Evolutionary conservation across 179 eudicot species (phyloP), one percentile per base, ranked within the genome.

Genomic region (Gypsophila paniculata): DNA sequence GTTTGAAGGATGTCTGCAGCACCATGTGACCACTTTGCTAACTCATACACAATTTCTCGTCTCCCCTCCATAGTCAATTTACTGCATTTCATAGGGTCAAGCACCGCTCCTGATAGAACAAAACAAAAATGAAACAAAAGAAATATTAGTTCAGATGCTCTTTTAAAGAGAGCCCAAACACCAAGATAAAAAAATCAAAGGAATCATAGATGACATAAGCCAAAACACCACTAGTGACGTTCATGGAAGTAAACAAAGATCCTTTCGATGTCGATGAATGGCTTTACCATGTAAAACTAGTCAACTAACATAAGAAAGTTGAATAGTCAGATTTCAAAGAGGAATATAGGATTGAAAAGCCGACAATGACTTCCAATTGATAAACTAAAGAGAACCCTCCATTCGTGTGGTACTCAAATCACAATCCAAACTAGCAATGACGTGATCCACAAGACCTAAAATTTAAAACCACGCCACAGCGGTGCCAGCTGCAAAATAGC

Each of bases 31-130:
- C 91, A 80, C 53, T 87, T 82, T 49, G 96, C 82, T 51, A 88
- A 25, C 71, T 85, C 90, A 61, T 90, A 86, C 36, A 92, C 96
- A 25, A 92, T 82, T 46, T 87, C 87, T 72, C 90, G 79, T 78
- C 88, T 88, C 80, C 88, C 89, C 69, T 90, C 90, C 85, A 92
- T 77, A 71, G 85, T 90, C 78, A 88, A 71, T 65, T 84, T 86
- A 79, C 83, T 83, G 82, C 87, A 85, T 67, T 82, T 88, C 62
- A 82, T 75, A 19, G 90, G 86, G 81, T 91, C 91, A 76, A 81
- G 78, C 78, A 77, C 84, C 39, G 69, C 74, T 76, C 87, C 96
- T 87, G 82, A 51, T 22, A 75, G 9, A 51, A 54, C 78, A 53
- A 17, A 53, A 76, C 10, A 21, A 58, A 7, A 54, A 18, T 38